These are phyloP conservation scores for Paraphoma chrysanthemicola DNA, from an alignment of 2,329 filamentous ascomycete genomes.

Conservation along the genomic window DNA sequence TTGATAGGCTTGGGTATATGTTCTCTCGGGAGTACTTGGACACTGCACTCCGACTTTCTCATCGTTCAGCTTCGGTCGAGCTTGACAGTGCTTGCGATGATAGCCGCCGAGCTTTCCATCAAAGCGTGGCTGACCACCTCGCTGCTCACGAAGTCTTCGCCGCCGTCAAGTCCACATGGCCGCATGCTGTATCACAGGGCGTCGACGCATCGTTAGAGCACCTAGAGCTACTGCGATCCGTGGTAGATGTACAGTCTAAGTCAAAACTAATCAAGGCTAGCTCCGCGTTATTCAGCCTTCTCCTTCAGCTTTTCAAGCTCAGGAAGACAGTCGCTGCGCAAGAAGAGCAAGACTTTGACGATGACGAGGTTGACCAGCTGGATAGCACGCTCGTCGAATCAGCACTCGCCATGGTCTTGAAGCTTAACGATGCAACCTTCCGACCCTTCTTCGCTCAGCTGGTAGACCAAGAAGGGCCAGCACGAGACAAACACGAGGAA, in stretches of 20 bases:
- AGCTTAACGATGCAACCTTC: constrained; percentile 94
- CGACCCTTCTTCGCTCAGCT: constrained; percentile 86
- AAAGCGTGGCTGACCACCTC: constrained; percentile 77
- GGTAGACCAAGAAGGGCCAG: constrained; percentile 72
- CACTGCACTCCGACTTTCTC: constrained; percentile 74
- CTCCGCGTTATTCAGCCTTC: constrained; percentile 67
- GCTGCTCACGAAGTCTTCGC: constrained; percentile 78
- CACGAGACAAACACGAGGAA: constrained; percentile 50
- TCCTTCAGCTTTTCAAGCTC: constrained; percentile 68
- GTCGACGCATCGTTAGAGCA: constrained; percentile 69
- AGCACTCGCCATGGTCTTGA: constrained; percentile 89
- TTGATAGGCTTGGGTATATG: constrained; percentile 89
- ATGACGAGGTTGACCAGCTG: constrained; percentile 62
- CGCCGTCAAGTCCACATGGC: constrained; percentile 77
- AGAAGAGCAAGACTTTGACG: constrained; percentile 52
- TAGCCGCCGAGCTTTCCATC: constrained; percentile 72
- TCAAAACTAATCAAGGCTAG: constrained; percentile 78
- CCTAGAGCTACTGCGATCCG: constrained; percentile 71
- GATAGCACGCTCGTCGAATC: constrained; percentile 73
- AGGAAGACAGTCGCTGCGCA: constrained; percentile 54
- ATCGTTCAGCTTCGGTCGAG: constrained; percentile 70
- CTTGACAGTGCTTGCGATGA: constrained; percentile 69
- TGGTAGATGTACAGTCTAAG: constrained; percentile 81
- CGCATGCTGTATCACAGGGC: constrained; percentile 67
- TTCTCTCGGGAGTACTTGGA: constrained; percentile 78